Evolutionary conservation across 2,329 filamentous ascomycete genomes (phyloP).

Genomic region (Annulohypoxylon truncatum): DNA sequence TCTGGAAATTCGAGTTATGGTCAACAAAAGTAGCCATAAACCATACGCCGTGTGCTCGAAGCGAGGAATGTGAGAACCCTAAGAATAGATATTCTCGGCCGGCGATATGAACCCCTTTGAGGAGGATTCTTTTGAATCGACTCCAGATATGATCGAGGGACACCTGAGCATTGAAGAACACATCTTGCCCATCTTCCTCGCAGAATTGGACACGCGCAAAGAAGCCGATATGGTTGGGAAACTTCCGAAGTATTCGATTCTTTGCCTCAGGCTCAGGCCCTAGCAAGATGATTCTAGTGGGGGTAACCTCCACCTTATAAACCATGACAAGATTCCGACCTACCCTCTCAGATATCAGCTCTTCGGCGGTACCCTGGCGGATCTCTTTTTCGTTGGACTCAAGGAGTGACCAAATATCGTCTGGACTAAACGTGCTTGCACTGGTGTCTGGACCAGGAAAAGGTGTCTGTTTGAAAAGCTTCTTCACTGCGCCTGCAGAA

Average conservation of each 20-base stretch:
- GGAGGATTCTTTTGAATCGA: slow-evolving; percentile 71
- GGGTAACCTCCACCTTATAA: slow-evolving; percentile 69
- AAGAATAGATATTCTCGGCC: slow-evolving; percentile 74
- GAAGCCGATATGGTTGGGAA: slow-evolving; percentile 66
- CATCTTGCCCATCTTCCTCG: slow-evolving; percentile 76
- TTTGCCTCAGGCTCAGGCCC: slow-evolving; percentile 75
- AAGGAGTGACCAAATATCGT: slow-evolving; percentile 50
- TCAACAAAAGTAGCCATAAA: slow-evolving; percentile 62
- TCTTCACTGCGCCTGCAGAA: slow-evolving; percentile 65
- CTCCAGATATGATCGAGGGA: slow-evolving; percentile 64
- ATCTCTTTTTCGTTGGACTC: slow-evolving; percentile 57
- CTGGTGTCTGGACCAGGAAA: slow-evolving; percentile 65
- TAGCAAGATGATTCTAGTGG: slow-evolving; percentile 65
- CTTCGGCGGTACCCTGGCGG: slow-evolving; percentile 42
- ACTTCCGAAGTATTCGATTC: slow-evolving; percentile 78
- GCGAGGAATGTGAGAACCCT: slow-evolving; percentile 83
- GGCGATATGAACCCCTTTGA: slow-evolving; percentile 70
- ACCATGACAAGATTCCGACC: slow-evolving; percentile 61
- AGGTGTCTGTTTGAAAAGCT: slow-evolving; percentile 63
- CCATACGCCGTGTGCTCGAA: slow-evolving; percentile 78
- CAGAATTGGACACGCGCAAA: slow-evolving; percentile 79
- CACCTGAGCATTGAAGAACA: slow-evolving; percentile 66
- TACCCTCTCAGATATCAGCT: slow-evolving; percentile 46
- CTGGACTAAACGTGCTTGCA: slow-evolving; percentile 53
- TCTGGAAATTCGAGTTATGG: slow-evolving; percentile 48